These are phyloP conservation scores for Hypoxylon rickii DNA, from an alignment of 495 filamentous ascomycete species.

Conservation along the genomic window DNA sequence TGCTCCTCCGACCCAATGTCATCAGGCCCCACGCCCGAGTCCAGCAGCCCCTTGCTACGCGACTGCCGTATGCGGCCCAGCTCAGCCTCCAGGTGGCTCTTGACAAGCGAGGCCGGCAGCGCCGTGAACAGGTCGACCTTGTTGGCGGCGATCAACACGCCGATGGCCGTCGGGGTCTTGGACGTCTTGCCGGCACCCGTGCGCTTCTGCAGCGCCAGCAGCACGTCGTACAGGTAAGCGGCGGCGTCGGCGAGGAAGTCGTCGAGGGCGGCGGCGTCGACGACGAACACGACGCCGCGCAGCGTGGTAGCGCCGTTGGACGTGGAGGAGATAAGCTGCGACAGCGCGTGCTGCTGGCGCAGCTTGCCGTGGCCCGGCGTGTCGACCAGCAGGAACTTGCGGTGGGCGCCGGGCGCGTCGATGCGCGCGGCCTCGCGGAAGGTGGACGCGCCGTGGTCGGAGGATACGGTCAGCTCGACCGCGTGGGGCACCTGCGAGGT, in stretches of 20 bases:
- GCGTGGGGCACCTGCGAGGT: slow-evolving; percentile 78
- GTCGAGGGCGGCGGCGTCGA: slow-evolving; percentile 77
- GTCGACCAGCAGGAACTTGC: slow-evolving; percentile 78
- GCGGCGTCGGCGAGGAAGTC: slow-evolving; percentile 46
- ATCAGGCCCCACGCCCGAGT: slow-evolving; percentile 68
- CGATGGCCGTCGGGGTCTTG: slow-evolving; percentile 64
- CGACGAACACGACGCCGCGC: slow-evolving; percentile 70
- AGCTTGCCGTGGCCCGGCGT: slow-evolving; percentile 96
- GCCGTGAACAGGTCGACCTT: slow-evolving; percentile 97
- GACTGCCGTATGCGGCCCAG: slow-evolving; percentile 78
- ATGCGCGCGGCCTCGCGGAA: slow-evolving; percentile 61
- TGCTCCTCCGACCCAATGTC: slow-evolving; percentile 65
- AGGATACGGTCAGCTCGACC: slow-evolving; percentile 72
- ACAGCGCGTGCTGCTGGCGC: slow-evolving; percentile 60
- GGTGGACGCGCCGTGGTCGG: slow-evolving; percentile 60
- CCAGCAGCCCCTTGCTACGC: slow-evolving; percentile 78
- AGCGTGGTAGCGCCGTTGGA: slow-evolving; percentile 24
- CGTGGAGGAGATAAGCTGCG: no score
- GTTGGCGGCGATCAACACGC: slow-evolving; percentile 86
- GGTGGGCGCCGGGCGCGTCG: slow-evolving; percentile 51
- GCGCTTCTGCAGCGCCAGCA: slow-evolving; percentile 79
- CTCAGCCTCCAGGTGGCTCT: slow-evolving; percentile 76
- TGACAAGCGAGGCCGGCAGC: slow-evolving; percentile 77
- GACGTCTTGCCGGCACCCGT: slow-evolving; percentile 59
- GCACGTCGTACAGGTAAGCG: slow-evolving; percentile 79